These are phyloP conservation scores for Pseudogymnoascus sp. DNA, from an alignment of 2,329 filamentous ascomycete species.

Conservation along the genomic window DNA sequence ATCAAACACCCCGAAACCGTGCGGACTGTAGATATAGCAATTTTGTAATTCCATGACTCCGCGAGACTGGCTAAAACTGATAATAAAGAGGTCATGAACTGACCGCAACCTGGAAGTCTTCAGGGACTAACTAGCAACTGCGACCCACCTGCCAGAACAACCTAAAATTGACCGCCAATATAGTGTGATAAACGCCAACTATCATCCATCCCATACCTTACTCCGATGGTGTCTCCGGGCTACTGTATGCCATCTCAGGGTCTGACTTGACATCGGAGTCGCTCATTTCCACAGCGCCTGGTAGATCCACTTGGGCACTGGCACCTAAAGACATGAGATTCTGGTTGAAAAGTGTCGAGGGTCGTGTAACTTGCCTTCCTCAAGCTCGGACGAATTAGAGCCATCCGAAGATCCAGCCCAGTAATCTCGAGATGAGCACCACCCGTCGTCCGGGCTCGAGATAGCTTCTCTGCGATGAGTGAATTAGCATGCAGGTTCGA, in stretches of 20 bases:
- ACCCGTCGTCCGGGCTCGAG: neutral
- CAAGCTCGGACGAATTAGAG: neutral
- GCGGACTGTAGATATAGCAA: neutral
- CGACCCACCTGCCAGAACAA: neutral
- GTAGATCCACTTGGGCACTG: neutral
- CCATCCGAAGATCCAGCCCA: neutral
- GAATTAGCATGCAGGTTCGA: neutral
- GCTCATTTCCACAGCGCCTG: neutral
- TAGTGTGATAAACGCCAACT: neutral
- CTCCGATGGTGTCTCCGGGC: neutral
- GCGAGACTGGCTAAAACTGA: neutral
- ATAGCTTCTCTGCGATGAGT: neutral
- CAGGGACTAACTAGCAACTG: neutral
- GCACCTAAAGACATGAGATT: neutral
- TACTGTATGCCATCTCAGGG: neutral
- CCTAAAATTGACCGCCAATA: constrained; percentile 4
- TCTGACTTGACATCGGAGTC: neutral
- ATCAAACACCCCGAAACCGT: neutral
- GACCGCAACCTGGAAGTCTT: neutral
- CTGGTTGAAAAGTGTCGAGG: neutral
- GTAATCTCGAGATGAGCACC: constrained; percentile 4
- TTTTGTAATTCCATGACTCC: neutral
- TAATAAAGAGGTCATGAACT: neutral
- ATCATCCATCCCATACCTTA: neutral
- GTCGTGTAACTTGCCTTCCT: neutral